phyloP scores from a whole-genome alignment of 2,329 filamentous ascomycete species.

The Diaporthe citriasiana region DNA sequence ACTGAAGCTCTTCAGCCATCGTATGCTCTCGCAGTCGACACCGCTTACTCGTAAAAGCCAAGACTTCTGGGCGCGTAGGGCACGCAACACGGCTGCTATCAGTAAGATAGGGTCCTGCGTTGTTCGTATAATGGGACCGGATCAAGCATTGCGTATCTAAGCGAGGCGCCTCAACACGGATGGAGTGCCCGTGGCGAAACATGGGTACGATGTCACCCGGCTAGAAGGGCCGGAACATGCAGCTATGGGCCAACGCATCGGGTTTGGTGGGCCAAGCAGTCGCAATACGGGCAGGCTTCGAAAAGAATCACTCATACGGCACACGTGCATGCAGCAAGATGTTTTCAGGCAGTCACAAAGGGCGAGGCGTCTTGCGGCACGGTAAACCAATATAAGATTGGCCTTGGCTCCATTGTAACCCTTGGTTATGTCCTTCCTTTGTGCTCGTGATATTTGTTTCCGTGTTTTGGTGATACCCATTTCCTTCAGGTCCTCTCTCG shows the following conservation, averaged over 20 bases:
- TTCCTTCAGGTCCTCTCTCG: neutral
- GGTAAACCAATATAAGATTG: neutral
- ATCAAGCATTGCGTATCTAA: constrained; percentile 7
- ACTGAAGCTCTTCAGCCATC: neutral
- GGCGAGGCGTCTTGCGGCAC: constrained; percentile 11
- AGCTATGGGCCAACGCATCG: constrained; percentile 17
- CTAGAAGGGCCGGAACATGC: constrained; percentile 23
- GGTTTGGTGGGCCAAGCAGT: constrained; percentile 17
- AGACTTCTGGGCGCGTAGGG: neutral
- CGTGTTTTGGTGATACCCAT: constrained; percentile 13
- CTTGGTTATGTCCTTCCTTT: neutral
- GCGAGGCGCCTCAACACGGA: neutral
- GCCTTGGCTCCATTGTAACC: neutral
- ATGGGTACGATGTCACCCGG: constrained; percentile 9
- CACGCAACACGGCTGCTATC: neutral
- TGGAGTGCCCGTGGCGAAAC: neutral
- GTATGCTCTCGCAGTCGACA: neutral
- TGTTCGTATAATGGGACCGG: neutral
- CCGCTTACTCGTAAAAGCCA: neutral
- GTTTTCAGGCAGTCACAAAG: constrained; percentile 8
- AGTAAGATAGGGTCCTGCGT: neutral
- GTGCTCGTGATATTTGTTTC: neutral
- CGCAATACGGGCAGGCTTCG: constrained; percentile 26
- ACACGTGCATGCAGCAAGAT: neutral
- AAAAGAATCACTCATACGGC: neutral